Evolutionary conservation across 1,284 basidiomycete genomes (phyloP).

Genomic region (Somion occarium): DNA sequence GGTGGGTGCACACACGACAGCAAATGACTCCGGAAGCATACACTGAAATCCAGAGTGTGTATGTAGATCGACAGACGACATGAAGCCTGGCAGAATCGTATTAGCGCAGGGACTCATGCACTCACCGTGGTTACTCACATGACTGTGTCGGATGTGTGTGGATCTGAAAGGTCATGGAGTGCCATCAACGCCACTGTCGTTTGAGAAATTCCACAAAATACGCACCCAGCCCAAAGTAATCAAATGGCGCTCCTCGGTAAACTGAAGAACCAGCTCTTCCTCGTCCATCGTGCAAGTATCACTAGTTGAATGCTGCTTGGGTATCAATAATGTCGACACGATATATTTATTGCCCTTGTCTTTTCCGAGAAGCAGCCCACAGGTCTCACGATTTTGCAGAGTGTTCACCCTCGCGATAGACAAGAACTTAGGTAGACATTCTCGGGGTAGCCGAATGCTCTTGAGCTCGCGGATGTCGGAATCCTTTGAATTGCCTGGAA

Average conservation of each 20-base stretch:
- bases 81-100: conserved; percentile 53
- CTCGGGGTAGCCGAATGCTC: conserved; percentile 61
- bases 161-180: conserved; percentile 46
- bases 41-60: conserved; percentile 84
- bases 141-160: conserved; percentile 90
- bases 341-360: conserved; percentile 53
- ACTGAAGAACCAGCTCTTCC: conserved; percentile 81
- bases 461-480: conserved; percentile 39
- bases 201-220: conserved; percentile 16
- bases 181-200: not conserved
- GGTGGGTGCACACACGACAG: conserved; percentile 84
- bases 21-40: conserved; percentile 87
- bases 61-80: conserved; percentile 86
- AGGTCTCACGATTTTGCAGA: conserved; percentile 55
- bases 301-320: conserved; percentile 78
- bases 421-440: conserved; percentile 68
- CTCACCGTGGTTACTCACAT: conserved; percentile 42
- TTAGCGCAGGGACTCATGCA: not conserved
- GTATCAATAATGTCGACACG: conserved; percentile 76
- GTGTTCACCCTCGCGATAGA: conserved; percentile 64
- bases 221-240: conserved; percentile 88
- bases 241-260: conserved; percentile 72
- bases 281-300: conserved; percentile 88
- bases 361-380: conserved; percentile 58
- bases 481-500: conserved; percentile 26